A percentile compares a stretch with the other conserved stretches of the same genome.
Evolutionary conservation across 1,139 yeast species (phyloP).

Genomic region (Suhomyces anneliseae): DNA sequence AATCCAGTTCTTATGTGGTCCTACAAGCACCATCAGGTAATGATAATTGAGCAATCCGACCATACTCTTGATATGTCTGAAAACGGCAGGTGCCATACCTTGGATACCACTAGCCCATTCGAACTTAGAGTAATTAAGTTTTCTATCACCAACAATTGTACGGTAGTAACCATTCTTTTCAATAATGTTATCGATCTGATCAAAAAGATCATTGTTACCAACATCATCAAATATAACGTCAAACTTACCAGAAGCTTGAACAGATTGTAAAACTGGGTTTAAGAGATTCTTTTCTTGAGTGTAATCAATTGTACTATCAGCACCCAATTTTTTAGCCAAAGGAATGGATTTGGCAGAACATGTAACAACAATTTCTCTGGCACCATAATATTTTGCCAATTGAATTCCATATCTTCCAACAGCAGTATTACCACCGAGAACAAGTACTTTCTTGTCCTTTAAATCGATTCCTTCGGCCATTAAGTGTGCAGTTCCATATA

Average conservation of each 20-base stretch:
- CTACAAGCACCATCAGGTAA: slow-evolving; percentile 14
- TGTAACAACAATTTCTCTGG: slow-evolving; percentile 46
- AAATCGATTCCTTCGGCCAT: slow-evolving; percentile 35
- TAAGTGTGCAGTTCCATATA: slow-evolving; percentile 57
- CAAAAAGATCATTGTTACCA: slow-evolving; percentile 28
- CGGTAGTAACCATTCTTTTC: slow-evolving; percentile 33
- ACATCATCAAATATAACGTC: slow-evolving; percentile 36
- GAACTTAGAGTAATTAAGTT: slow-evolving; percentile 26
- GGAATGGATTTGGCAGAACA: slow-evolving; percentile 38
- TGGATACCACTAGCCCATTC: slow-evolving; percentile 7
- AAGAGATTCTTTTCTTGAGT: slow-evolving; percentile 27
- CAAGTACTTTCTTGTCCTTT: slow-evolving; percentile 41
- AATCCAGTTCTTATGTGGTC: slow-evolving; percentile 17
- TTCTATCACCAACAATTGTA: slow-evolving; percentile 51
- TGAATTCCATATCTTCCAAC: slow-evolving; percentile 65
- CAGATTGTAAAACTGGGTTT: slow-evolving; percentile 27
- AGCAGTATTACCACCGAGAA: slow-evolving; percentile 72
- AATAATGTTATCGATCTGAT: slow-evolving; percentile 30
- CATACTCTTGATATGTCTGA: slow-evolving; percentile 8
- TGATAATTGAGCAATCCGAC: slow-evolving; percentile 18
- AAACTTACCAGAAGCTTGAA: slow-evolving; percentile 29
- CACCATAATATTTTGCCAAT: slow-evolving; percentile 50
- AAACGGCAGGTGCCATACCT: slow-evolving; percentile 10
- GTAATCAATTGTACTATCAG: slow-evolving; percentile 53
- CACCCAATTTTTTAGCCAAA: slow-evolving; percentile 49